Conservation (phyloP, 2,329 filamentous ascomycete species). For the Microdochium nivale region DNA sequence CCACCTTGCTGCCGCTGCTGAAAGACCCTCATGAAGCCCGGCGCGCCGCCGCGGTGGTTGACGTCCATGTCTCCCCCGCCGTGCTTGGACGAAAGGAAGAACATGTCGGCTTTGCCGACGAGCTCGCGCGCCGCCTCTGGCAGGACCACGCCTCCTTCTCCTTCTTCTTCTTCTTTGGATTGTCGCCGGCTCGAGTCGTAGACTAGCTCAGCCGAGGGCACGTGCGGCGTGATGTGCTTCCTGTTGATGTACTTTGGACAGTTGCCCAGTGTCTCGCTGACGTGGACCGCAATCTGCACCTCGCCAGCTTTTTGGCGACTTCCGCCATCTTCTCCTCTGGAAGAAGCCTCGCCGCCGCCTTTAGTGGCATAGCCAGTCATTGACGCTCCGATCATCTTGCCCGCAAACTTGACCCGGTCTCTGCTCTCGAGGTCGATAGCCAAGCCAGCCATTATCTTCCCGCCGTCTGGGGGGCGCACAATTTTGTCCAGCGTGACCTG, state of each 20-base stretch:
- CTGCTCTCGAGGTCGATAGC: constrained; percentile 57
- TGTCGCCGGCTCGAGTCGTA: constrained; percentile 17
- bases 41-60: constrained; percentile 69
- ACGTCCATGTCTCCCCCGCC: constrained; percentile 65
- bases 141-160: constrained; percentile 26
- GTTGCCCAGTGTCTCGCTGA: constrained; percentile 69
- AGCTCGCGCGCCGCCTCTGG: constrained; percentile 46
- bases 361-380: constrained; percentile 17
- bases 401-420: constrained; percentile 66
- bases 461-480: constrained; percentile 27
- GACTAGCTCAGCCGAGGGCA: constrained; percentile 37
- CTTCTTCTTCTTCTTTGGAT: no score
- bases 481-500: constrained; percentile 11
- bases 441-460: constrained; percentile 37
- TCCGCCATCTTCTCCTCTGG: constrained; percentile 7
- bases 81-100: constrained; percentile 67
- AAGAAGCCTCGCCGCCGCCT: constrained; percentile 22
- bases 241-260: constrained; percentile 84
- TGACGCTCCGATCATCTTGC: constrained; percentile 58
- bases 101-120: constrained; percentile 58
- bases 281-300: constrained; percentile 53
- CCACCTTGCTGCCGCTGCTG: constrained; percentile 38
- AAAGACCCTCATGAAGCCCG: constrained; percentile 64
- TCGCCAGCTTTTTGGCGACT: constrained; percentile 12
- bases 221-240: constrained; percentile 50